Evolutionary conservation across 75 land plant species (phyloP).

Genomic region (Sequoia sempervirens): DNA sequence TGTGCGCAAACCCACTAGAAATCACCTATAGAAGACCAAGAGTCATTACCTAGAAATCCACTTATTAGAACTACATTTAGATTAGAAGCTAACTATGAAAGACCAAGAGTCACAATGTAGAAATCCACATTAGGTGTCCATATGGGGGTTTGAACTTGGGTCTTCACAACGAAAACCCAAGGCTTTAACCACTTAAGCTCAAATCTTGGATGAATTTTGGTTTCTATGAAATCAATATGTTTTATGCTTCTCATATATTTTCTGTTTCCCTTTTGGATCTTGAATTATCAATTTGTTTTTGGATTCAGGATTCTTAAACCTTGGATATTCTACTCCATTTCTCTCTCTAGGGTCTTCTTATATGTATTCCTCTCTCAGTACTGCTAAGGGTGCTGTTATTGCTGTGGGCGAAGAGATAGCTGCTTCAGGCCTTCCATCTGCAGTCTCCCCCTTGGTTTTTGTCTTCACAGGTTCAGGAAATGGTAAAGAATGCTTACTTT

Average conservation of each 20-base stretch:
- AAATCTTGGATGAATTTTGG: neutral
- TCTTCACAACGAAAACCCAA: no score
- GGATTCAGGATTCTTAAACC: conserved; percentile 72
- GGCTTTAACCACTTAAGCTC: no score
- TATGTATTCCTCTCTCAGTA: conserved; percentile 87
- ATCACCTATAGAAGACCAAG: no score
- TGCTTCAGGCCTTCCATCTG: conserved; percentile 73
- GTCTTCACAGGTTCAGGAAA: conserved; percentile 96
- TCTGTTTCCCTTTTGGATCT: neutral
- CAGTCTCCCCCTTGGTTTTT: conserved; percentile 82
- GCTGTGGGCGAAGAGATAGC: conserved; percentile 92
- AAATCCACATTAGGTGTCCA: no score
- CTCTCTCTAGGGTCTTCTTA: conserved; percentile 85
- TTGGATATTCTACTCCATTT: conserved; percentile 94
- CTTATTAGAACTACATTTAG: no score
- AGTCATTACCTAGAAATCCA: no score
- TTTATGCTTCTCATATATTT: neutral
- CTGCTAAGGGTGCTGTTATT: conserved; percentile 92
- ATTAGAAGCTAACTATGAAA: no score
- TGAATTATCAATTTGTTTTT: conserved; percentile 12
- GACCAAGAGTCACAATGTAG: no score
- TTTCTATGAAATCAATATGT: neutral
- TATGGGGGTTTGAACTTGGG: no score
- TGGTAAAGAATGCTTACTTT: conserved; percentile 45
- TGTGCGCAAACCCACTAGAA: no score